Evolutionary conservation across 768 basidiomycete species (phyloP).

Genomic region (Phaffia australis): DNA sequence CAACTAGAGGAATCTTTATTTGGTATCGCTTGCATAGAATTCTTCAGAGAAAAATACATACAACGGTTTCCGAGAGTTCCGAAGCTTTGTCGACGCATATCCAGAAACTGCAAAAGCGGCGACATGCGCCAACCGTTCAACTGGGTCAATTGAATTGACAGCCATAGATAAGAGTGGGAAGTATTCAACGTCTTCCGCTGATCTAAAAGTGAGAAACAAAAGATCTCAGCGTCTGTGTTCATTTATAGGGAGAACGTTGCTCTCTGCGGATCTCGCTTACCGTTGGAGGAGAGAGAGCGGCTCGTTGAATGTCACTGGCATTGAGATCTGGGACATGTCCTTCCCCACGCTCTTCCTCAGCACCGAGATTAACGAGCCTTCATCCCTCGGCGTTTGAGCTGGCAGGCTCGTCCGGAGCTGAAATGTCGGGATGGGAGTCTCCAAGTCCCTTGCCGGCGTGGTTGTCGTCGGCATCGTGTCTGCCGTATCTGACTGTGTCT

Average conservation of each 20-base stretch:
- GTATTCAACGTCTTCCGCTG: constrained; percentile 76
- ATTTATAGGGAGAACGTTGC: not conserved
- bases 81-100: constrained; percentile 68
- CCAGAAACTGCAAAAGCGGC: constrained; percentile 76
- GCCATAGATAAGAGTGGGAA: constrained; percentile 50
- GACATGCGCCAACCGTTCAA: constrained; percentile 61
- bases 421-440: not conserved
- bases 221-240: not conserved
- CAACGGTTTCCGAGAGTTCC: constrained; percentile 80
- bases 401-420: constrained; percentile 20
- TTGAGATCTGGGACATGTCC: constrained; percentile 47
- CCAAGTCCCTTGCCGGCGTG: not conserved
- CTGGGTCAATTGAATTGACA: constrained; percentile 47
- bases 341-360: constrained; percentile 83
- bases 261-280: constrained; percentile 23
- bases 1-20: constrained; percentile 11
- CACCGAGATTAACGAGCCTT: constrained; percentile 38
- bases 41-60: constrained; percentile 40
- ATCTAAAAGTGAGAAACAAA: constrained; percentile 16
- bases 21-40: constrained; percentile 2
- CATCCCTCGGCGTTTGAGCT: constrained; percentile 23
- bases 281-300: constrained; percentile 72
- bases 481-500: too few species aligned
- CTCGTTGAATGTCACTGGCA: constrained; percentile 86
- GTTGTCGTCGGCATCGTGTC: too few species aligned